Evolutionary conservation across 2,329 filamentous ascomycete genomes (phyloP), one percentile per base, ranked within the genome.

Genomic region (Penicillium olsonii): DNA sequence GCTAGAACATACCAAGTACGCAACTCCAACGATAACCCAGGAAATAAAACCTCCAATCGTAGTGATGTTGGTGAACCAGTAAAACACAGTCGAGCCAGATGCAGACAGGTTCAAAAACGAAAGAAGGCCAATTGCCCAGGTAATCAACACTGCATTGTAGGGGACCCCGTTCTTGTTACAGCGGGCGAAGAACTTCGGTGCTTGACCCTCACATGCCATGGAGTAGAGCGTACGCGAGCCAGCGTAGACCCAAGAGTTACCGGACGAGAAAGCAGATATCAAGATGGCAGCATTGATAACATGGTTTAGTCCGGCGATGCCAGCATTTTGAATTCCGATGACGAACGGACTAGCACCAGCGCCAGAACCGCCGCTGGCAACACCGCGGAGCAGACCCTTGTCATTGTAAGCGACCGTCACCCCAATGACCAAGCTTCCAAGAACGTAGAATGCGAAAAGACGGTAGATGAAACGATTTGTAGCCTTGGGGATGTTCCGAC

Each of bases 271-370:
- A 0, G 85, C 87, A 0, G 84, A 87, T 0, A 83, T 87, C 50
- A 91, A 78, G 55, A 92, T 84, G 15, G 88, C 78, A 29, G 85
- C 87, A 66, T 92, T 92, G 68, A 91, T 84, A 48, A 91, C 80
- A 14, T 82, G 83, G 0, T 86, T 83, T 1, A 91, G 78, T 3
- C 79, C 84, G 3, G 75, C 75, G 44, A 91, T 84, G 1, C 84
- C 84, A 2, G 85, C 87, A 26, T 82, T 80, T 14, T 80, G 79
- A 37, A 86, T 85, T 19, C 85, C 87, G 53, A 91, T 87, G 55
- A 91, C 87, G 62, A 84, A 88, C 5, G 85, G 85, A 35, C 66
- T 70, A 35, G 68, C 62, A 11, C 67, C 69, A 14, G 69, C 71
- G 6, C 65, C 68, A 1, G 61, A 55, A 1, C 62, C 59, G 15